phyloP scores from a whole-genome alignment of 1,284 basidiomycete genomes.

The Bondarzewia mesenterica region DNA sequence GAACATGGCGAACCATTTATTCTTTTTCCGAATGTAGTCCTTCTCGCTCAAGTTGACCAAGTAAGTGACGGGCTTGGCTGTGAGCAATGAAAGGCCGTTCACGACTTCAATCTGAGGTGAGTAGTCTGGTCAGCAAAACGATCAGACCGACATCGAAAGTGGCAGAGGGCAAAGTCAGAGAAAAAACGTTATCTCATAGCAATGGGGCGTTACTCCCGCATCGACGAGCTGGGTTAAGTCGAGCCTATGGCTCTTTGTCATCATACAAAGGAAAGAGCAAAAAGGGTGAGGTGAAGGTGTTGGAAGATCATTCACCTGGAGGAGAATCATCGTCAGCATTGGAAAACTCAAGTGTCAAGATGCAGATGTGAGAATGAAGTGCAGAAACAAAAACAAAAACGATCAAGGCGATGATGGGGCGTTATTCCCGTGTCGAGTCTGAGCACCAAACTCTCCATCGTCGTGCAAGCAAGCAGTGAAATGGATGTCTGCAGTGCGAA shows the following conservation, averaged over 20 bases:
- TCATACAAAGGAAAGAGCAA: slow-evolving; percentile 25
- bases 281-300: neutral
- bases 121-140: neutral
- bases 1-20: slow-evolving; percentile 75
- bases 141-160: neutral
- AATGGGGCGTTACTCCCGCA: slow-evolving; percentile 12
- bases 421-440: slow-evolving; percentile 36
- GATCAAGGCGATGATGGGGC: slow-evolving; percentile 44
- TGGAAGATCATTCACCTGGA: slow-evolving; percentile 12
- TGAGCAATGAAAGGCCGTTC: slow-evolving; percentile 87
- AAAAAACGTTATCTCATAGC: slow-evolving; percentile 51
- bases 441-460: slow-evolving; percentile 57
- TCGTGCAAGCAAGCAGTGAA: slow-evolving; percentile 25
- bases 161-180: slow-evolving; percentile 22
- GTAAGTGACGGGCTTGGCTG: slow-evolving; percentile 97
- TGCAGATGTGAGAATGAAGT: too few relatives aligned
- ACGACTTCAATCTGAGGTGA: slow-evolving; percentile 83
- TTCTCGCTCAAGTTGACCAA: slow-evolving; percentile 96
- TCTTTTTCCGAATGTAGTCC: slow-evolving; percentile 97
- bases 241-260: slow-evolving; percentile 59
- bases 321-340: slow-evolving; percentile 6
- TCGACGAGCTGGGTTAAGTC: slow-evolving; percentile 45
- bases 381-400: too few relatives aligned
- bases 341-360: too few relatives aligned
- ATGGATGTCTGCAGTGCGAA: slow-evolving; percentile 5